Percentiles rank a stretch among this genome's conserved stretches.
Evolutionary conservation across 768 basidiomycete species (phyloP).

Genomic region (Imleria badia): DNA sequence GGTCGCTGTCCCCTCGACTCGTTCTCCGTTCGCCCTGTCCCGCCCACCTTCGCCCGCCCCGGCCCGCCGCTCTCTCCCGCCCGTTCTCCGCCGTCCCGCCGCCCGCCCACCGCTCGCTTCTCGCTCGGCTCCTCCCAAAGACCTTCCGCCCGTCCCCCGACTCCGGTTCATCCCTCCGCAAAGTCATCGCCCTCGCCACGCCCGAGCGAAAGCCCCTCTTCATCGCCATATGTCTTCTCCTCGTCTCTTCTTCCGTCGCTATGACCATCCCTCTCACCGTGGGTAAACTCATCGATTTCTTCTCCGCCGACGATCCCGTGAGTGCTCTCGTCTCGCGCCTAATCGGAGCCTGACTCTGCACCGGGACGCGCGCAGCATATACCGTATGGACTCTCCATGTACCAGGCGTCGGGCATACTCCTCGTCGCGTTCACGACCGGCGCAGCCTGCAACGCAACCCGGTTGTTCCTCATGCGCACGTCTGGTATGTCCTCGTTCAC

Average conservation of each 20-base stretch:
- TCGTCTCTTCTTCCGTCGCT: constrained; percentile 87
- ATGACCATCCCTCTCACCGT: constrained; percentile 93
- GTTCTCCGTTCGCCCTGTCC: neutral
- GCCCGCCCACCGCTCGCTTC: constrained; percentile 5
- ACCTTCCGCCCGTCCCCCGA: constrained; percentile 37
- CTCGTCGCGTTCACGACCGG: constrained; percentile 82
- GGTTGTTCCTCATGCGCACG: constrained; percentile 83
- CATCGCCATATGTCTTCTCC: constrained; percentile 73
- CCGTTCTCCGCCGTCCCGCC: constrained; percentile 12
- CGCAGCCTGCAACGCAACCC: constrained; percentile 80
- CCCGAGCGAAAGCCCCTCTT: constrained; percentile 79
- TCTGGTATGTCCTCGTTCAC: constrained; percentile 49
- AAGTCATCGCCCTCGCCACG: constrained; percentile 74
- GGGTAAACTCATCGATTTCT: constrained; percentile 93
- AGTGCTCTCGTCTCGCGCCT: neutral
- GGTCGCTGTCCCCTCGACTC: neutral
- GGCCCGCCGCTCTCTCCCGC: constrained; percentile 2
- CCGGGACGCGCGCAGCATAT: constrained; percentile 49
- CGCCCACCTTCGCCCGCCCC: neutral
- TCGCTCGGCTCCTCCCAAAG: constrained; percentile 32
- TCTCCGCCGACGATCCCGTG: constrained; percentile 71
- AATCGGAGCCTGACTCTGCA: neutral
- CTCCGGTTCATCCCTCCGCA: constrained; percentile 63
- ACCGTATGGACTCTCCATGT: constrained; percentile 76
- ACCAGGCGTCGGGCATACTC: constrained; percentile 74